These are phyloP conservation scores for Colletotrichum costaricense DNA, from an alignment of 2,329 filamentous ascomycete species.

Conservation along the genomic window DNA sequence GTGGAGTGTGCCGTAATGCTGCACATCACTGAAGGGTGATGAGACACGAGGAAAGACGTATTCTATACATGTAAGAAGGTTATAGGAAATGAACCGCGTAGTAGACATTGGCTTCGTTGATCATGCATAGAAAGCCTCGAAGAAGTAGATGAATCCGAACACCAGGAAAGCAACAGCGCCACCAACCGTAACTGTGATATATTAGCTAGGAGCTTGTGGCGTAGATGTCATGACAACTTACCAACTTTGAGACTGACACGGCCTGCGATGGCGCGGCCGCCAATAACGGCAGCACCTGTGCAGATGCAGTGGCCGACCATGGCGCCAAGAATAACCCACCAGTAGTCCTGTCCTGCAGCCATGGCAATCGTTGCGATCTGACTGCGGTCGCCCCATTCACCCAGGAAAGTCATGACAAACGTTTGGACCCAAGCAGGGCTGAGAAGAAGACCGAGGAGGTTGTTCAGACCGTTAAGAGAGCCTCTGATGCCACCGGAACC, in stretches of 20 bases:
- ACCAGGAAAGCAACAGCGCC: slow-evolving; percentile 90
- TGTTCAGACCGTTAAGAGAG: slow-evolving; percentile 76
- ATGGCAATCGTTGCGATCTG: slow-evolving; percentile 99
- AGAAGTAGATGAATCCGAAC: slow-evolving; percentile 91
- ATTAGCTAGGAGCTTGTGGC: slow-evolving; percentile 38
- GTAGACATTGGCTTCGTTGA: not conserved
- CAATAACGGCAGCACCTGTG: slow-evolving; percentile 90
- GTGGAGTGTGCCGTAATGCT: not conserved
- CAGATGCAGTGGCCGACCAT: slow-evolving; percentile 88
- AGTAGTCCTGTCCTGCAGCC: slow-evolving; percentile 98
- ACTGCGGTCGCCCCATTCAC: slow-evolving; percentile 97
- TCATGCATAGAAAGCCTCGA: slow-evolving; percentile 77
- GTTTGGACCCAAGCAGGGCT: slow-evolving; percentile 99
- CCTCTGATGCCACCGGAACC: slow-evolving; percentile 46
- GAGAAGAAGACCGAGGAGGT: slow-evolving; percentile 87
- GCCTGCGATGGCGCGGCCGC: slow-evolving; percentile 91
- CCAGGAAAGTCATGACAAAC: slow-evolving; percentile 98
- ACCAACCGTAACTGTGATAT: slow-evolving; percentile 83
- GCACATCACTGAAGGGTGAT: not conserved
- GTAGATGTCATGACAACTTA: slow-evolving; percentile 65
- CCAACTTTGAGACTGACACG: slow-evolving; percentile 95
- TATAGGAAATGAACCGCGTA: not conserved
- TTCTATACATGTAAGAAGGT: slow-evolving; percentile 23
- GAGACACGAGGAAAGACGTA: slow-evolving; percentile 10
- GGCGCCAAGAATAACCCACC: slow-evolving; percentile 96